Evolutionary conservation across 23 red algal species (phyloP), one percentile per base, ranked within the genome.

Genomic region (Gracilaria gracilis): DNA sequence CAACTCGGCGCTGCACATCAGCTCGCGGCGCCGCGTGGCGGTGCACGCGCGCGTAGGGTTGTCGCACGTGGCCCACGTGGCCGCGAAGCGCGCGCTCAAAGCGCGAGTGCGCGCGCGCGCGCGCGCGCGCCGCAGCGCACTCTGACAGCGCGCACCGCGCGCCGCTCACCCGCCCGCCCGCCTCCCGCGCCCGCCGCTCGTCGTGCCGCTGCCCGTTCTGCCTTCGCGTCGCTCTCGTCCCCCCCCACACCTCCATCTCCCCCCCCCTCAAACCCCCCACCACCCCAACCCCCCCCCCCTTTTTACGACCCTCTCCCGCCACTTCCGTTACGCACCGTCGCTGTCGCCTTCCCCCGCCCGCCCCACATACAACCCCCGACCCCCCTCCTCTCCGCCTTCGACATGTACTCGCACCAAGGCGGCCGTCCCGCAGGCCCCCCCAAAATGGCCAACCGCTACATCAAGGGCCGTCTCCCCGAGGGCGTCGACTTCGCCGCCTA

Each of bases 401-500:
- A 11, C 54, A 88, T 88, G 84, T 88, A 88, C 39, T 77, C 89
- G 33, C 62, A 92, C 17, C 65, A 84, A 75, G 34, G 61, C 78
- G 80, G 79, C 49, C 57, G 58, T 24, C 37, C 62, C 32, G 90
- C 54, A 44, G 71, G 37, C 50, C 81, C 90, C 9, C 80, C 83
- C 23, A 86, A 85, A 66, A 72, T 62, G 38, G 51, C 71, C 28
- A 85, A 93, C 72, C 90, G 92, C 83, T 94, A 94, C 92, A 87
- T 94, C 69, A 94, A 87, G 82, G 92, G 92, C 25, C 92, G 92
- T 48, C 65, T 94, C 7, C 92, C 92, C n/a, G 92, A 87, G 47
- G 92, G 92, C 61, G 92, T 88, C 58, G 92, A 88, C 33, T 94
- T 94, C 64, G 82, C 81, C 73, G 82, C 82, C 28, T 88, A 88